Base-by-base conservation (phyloP, 2,329 filamentous ascomycete genomes). In the Colletotrichum chlorophyti region DNA sequence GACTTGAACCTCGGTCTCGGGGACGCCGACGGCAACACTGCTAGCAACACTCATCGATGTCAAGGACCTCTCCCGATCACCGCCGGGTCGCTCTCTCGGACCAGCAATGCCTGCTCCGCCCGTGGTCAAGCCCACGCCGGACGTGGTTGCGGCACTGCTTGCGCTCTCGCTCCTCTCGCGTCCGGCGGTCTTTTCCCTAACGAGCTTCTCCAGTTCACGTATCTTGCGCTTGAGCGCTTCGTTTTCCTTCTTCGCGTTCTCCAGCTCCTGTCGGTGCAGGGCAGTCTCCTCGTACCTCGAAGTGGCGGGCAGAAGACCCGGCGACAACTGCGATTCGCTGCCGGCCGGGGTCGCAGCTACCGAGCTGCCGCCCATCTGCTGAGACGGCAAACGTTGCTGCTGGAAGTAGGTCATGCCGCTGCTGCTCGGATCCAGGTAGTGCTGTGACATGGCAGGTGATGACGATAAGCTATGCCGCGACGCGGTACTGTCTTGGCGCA, bases 201-300 rank as follows among this genome's bases (percentile, higher is more conserved):
- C 73, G 61, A 78, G 72, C 32, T 79, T 76, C 72, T 90, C 87
- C 10, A 90, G 72, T 38, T 89, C 86, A 41, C 84, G 79, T 57
- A 90, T 82, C 12, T 83, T 79, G 52, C 80, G 76, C 74, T 86
- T 87, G 41, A 90, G 72, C 0, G 71, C 69, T 49, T 89, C 86
- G 59, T 90, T 89, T 71, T 90, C 87, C 42, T 79, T 77, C 72
- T 87, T 88, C 34, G 84, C 83, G 5, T 66, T 73, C 21, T 89
- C 86, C 0, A 89, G 74, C 67, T 89, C 86, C 32, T 79, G 76
- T 5, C 85, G 77, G 65, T 84, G 85, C 58, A 80, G 81, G 0
- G 81, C 82, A 1, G 83, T 83, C 70, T 89, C 86, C 63, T 89
- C 86, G 67, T 86, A 87, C 11, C 86, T 79, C 10, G 78, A 70